Evolutionary conservation across 2,329 filamentous ascomycete genomes (phyloP), one percentile per base, ranked within the genome.

Genomic region (Epicoccum nigrum): DNA sequence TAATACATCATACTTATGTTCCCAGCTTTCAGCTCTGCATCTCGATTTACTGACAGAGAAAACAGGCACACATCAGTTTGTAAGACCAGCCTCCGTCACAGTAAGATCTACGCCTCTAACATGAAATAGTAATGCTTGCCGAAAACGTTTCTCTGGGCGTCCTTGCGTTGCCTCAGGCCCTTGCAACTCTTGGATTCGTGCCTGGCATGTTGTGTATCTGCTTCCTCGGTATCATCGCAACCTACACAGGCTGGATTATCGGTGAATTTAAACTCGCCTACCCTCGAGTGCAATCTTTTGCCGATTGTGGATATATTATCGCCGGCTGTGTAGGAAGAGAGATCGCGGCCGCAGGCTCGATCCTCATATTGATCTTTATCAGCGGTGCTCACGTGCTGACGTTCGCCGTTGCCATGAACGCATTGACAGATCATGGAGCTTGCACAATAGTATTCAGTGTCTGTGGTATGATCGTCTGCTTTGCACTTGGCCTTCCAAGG

Each of bases 341-440:
- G 67, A 58, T 90, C 25, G 75, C 88, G 35, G 85, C 85, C 19
- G 71, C 76, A 56, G 85, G 82, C 56, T 86, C 87, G 60, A 74
- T 81, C 8, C 71, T 89, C 15, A 84, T 89, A 70, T 76, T 90
- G 31, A 74, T 87, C 47, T 88, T 90, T 73, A 81, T 88, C 60
- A 85, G 87, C 72, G 85, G 82, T 27, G 87, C 86, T n/a, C 88
- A 91, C 72, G 78, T 88, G 43, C 75, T 90, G 55, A 88, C 86
- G 0, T 89, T 89, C 58, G 81, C 81, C 25, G 86, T 89, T 62
- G 86, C 86, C 59, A 82, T 89, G 71, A 85, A 85, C 60, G 84
- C 80, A 42, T 76, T 90, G 43, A 85, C 85, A 4, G 70, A 81
- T 3, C 80, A 87, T 55, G 82, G 78, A 0, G 79, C 81, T 0